Evolutionary conservation across 345 rosid species (phyloP).

Genomic region (Hypericum perforatum): DNA sequence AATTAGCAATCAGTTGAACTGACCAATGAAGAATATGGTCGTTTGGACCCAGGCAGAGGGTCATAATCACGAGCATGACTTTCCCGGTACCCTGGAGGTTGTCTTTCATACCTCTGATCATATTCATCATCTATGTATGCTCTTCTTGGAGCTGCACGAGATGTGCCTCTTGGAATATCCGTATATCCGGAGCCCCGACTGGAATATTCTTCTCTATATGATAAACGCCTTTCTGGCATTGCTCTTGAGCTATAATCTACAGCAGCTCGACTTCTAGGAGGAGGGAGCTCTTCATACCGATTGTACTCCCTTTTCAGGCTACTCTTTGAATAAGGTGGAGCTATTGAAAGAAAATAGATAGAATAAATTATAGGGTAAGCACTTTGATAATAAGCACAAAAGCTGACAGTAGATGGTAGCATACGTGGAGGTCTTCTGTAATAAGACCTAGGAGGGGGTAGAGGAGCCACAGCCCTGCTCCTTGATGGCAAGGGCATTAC

Average conservation of each 20-base stretch:
- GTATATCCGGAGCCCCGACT: slow-evolving; percentile 65
- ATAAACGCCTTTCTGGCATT: slow-evolving; percentile 58
- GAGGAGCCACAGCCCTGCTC: slow-evolving; percentile 52
- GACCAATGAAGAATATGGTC: slow-evolving; percentile 77
- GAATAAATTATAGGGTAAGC: neutral
- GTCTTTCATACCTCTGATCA: slow-evolving; percentile 74
- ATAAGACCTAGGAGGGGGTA: slow-evolving; percentile 53
- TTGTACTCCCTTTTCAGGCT: slow-evolving; percentile 74
- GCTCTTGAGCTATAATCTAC: slow-evolving; percentile 65
- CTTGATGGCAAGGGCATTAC: slow-evolving; percentile 58
- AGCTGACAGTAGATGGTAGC: neutral
- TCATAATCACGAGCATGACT: slow-evolving; percentile 81
- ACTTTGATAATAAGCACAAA: neutral
- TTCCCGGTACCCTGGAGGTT: slow-evolving; percentile 63
- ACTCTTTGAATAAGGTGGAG: slow-evolving; percentile 60
- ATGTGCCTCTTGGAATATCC: slow-evolving; percentile 54
- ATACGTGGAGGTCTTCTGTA: slow-evolving; percentile 83
- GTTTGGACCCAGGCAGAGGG: slow-evolving; percentile 74
- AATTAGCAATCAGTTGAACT: slow-evolving; percentile 13
- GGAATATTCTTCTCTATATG: slow-evolving; percentile 73
- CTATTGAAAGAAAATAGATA: slow-evolving; percentile 28
- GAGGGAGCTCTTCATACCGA: slow-evolving; percentile 72
- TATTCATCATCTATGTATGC: slow-evolving; percentile 70
- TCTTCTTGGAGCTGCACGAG: slow-evolving; percentile 69
- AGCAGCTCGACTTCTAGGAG: slow-evolving; percentile 69